Evolutionary conservation across 2,329 filamentous ascomycete genomes (phyloP).

Genomic region (Fonsecaea pedrosoi): DNA sequence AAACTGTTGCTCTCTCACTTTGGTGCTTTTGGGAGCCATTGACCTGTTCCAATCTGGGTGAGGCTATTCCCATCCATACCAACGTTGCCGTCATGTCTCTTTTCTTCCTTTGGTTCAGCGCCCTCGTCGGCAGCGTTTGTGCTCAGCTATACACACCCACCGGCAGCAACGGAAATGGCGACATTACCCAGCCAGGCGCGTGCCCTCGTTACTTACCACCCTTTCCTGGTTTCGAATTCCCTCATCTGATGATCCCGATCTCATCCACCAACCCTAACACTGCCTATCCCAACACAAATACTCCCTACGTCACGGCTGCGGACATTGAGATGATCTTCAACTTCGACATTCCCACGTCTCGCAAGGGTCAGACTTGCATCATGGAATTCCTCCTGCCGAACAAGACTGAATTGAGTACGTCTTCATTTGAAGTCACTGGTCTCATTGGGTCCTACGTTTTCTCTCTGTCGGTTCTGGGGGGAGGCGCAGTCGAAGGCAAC

Average conservation of each 20-base stretch:
- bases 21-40: slow-evolving; percentile 9
- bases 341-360: slow-evolving; percentile 66
- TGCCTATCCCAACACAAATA: slow-evolving; percentile 61
- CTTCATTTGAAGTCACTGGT: slow-evolving; percentile 62
- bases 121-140: neutral
- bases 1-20: neutral
- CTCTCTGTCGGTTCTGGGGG: slow-evolving; percentile 49
- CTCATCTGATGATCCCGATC: slow-evolving; percentile 68
- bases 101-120: slow-evolving; percentile 8
- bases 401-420: slow-evolving; percentile 63
- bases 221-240: slow-evolving; percentile 57
- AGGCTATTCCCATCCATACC: neutral
- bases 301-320: slow-evolving; percentile 48
- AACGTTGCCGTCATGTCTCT: slow-evolving; percentile 7
- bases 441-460: slow-evolving; percentile 59
- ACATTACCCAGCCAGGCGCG: slow-evolving; percentile 12
- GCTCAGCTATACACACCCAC: slow-evolving; percentile 10
- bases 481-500: slow-evolving; percentile 49
- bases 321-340: slow-evolving; percentile 67
- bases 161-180: neutral
- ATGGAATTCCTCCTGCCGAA: slow-evolving; percentile 70
- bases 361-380: slow-evolving; percentile 64
- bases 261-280: slow-evolving; percentile 61
- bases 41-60: neutral
- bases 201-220: slow-evolving; percentile 56